phyloP scores from a whole-genome alignment of 495 filamentous ascomycete genomes.

The Xylaria nigripes region DNA sequence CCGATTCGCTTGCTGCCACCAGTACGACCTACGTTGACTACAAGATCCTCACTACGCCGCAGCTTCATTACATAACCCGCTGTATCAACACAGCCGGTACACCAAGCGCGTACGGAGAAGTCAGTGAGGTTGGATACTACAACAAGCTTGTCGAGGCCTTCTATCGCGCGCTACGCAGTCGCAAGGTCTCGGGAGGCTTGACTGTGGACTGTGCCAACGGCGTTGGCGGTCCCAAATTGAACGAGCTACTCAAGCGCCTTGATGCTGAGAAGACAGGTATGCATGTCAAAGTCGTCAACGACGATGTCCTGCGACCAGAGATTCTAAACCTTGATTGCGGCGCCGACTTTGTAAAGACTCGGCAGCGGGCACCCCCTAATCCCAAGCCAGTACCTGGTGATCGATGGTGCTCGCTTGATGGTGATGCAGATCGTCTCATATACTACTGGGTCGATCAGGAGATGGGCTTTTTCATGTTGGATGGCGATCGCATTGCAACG shows the following conservation, averaged over 20 bases:
- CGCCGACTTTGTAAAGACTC: conserved; percentile 95
- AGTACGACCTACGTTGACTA: conserved; percentile 68
- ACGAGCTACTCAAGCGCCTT: conserved; percentile 77
- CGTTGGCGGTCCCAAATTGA: conserved; percentile 87
- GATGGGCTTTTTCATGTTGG: conserved; percentile 76
- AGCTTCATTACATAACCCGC: conserved; percentile 91
- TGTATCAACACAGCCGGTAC: conserved; percentile 87
- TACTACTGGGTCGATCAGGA: conserved; percentile 89
- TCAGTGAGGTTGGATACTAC: conserved; percentile 88
- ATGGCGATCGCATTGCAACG: conserved; percentile 94
- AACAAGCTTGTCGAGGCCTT: conserved; percentile 80
- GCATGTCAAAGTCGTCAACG: conserved; percentile 82
- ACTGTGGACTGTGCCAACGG: conserved; percentile 96
- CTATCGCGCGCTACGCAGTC: conserved; percentile 65
- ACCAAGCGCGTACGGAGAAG: conserved; percentile 73
- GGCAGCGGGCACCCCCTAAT: conserved; percentile 79
- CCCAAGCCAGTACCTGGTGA: conserved; percentile 67
- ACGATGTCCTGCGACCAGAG: conserved; percentile 82
- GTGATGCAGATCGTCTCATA: conserved; percentile 89
- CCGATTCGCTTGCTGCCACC: conserved; percentile 66
- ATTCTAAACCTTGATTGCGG: conserved; percentile 86
- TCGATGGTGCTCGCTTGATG: conserved; percentile 86
- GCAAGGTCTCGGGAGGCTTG: conserved; percentile 59
- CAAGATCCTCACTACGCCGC: conserved; percentile 86
- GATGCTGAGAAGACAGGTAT: conserved; percentile 56